Evolutionary conservation across 129 eudicot genomes (phyloP), one percentile per base, ranked within the genome.

Genomic region (Flaveria linearis): DNA sequence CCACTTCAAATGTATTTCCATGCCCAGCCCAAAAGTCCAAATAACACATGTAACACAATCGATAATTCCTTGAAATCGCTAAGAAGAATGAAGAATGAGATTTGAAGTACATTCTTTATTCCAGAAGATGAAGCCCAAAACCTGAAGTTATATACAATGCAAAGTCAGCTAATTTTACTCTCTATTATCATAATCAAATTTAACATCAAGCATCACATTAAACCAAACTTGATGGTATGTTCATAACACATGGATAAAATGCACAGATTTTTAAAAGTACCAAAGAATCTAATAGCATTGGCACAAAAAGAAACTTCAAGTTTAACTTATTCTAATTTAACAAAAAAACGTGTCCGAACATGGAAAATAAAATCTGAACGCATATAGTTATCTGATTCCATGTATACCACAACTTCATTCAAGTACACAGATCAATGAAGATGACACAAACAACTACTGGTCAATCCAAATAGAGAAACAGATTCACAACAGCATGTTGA

Each of bases 1-100:
- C 76, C 49, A 57, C 83, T 52, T 86, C 81, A 65, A 72, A 76
- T 14, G 80, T 73, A 69, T 68, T 79, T 68, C 86, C 74, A 76
- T 60, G 13, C 85, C 84, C 23, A 85, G 53, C 30, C 87, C 79
- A 76, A 71, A 80, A 36, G 77, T 75, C 83, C 83, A 78, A 73
- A 79, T 60, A 57, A 76, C 75, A 71, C 68, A 72, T 4, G 72
- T 80, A 67, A 72, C 81, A 83, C 84, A 72, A 12, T 81, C 70
- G 16, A 76, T 42, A 78, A 72, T 47, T 41, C 84, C 86, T 81
- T 79, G 81, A 69, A 45, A 46, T 50, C 53, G 42, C 68, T 72
- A 81, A 26, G 74, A 9, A 58, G 72, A 79, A 75, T 30, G 75
- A 69, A 69, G 64, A 78, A 75, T 25, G 76, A 69, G 73, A 75